A percentile compares a stretch with the other conserved stretches of the same genome.
Conservation (phyloP, 306 rosid species). For the Vicia faba region DNA sequence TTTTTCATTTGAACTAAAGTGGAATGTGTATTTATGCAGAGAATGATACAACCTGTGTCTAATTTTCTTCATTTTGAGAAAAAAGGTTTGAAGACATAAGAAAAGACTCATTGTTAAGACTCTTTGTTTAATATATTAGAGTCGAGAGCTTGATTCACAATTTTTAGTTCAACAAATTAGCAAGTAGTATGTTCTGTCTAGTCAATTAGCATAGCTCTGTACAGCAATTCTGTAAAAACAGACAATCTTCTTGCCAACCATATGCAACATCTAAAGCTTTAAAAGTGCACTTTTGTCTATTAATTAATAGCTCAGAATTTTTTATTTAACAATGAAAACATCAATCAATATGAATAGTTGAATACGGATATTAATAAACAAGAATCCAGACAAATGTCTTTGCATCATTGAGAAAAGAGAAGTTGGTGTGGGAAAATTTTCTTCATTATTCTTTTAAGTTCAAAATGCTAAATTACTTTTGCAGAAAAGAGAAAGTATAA, state of each 20-base stretch:
- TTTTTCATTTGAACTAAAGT: conserved; percentile 24
- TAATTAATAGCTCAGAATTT: conserved; percentile 8
- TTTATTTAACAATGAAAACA: conserved; percentile 26
- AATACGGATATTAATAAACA: conserved; percentile 16
- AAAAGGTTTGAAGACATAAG: conserved; percentile 16
- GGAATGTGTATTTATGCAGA: conserved; percentile 13
- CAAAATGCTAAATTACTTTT: conserved; percentile 27
- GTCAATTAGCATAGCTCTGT: neutral
- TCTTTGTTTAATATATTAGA: neutral
- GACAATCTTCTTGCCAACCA: conserved; percentile 20
- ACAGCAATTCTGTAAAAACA: conserved; percentile 14
- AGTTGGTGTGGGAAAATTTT: neutral
- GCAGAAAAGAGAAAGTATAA: neutral
- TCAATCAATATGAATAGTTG: conserved; percentile 11
- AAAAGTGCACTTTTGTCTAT: conserved; percentile 2
- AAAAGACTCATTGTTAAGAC: conserved; percentile 1
- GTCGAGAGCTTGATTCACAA: neutral
- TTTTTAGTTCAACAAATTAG: too few species aligned
- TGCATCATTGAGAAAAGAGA: conserved; percentile 14
- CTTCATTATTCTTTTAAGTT: conserved; percentile 19
- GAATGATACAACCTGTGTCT: conserved; percentile 13
- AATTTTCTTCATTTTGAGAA: conserved; percentile 27
- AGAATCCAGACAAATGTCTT: conserved; percentile 18
- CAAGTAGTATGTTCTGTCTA: too few species aligned
- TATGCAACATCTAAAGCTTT: conserved; percentile 24